Base-by-base conservation (phyloP, 768 basidiomycete genomes). In the Baorangia bicolor region DNA sequence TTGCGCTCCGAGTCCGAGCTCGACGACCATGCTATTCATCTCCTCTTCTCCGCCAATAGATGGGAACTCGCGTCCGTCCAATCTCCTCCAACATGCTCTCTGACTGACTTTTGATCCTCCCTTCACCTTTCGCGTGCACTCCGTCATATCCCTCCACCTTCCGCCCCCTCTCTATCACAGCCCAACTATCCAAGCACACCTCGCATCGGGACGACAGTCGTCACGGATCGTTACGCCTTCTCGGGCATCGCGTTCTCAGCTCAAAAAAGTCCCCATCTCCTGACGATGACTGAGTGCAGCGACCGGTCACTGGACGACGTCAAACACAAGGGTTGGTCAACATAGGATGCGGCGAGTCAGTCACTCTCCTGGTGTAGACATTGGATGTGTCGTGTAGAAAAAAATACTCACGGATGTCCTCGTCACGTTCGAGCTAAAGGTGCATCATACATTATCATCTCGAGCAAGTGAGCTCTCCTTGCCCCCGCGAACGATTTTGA, bases 191-290 rank as follows among this genome's bases (percentile, higher is more conserved):
- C 76, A 83, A 53, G 64, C 72, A 6, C 74, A 82, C 23, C 77
- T 97, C 3, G 70, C 70, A 0, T 65, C 75, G 0, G 93, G 0
- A 88, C 84, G 4, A 81, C 83, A 0, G 76, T 99, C 66, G 73
- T 99, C 42, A 93, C 91, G 65, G 96, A 98, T 69, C 82, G 97
- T 40, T 99, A 98, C 69, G 92, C 94, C 1, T 98, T 98, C 73
- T 98, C 95, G 3, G 96, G 96, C 0, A 87, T 94, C 60, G 94
- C 93, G 2, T 98, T 98, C 70, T 88, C 87, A 14, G 79, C 81
- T 1, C 77, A 86, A 18, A 87, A 88, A 61, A 30, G 33, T 3
- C 21, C 53, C 21, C 54, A 40, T 11, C 55, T 54, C 37, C 23
- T 23, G 40, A 41, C 40, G 14, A 14, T 41, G 21, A 41, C n/a